Evolutionary conservation across 1,139 yeast genomes (phyloP), one percentile per base, ranked within the genome.

Genomic region (Candida sp.): DNA sequence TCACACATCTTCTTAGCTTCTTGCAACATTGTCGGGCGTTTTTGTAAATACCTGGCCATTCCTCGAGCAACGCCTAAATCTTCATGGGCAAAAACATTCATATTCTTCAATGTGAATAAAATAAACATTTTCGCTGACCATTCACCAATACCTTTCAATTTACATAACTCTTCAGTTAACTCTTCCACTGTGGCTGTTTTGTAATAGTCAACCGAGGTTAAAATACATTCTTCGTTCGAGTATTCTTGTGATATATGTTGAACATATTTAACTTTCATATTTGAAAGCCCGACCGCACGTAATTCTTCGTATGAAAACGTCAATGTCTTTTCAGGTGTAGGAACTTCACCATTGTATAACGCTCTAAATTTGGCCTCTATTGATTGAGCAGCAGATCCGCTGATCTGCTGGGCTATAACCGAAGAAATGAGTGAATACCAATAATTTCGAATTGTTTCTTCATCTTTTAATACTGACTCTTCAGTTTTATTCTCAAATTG

Each of bases 61-160:
- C 97, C 97, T 51, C 95, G 69, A 34, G 93, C 91, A 2, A 90
- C 78, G 1, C 97, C 97, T 43, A 90, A 67, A 63, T 91, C 97
- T 32, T 84, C 90, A 11, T 79, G 70, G 2, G 95, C 86, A 61
- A 88, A 87, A 0, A 87, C 79, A 57, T 90, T 84, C 58, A 78
- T 58, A 46, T 87, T 75, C 29, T 75, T 75, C 39, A 90, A 64
- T 0, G 87, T 85, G 57, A 89, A 88, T 21, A 84, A 60, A 15
- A 86, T 66, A 64, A 89, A 90, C 97, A 90, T 90, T 45, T 85
- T 87, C 0, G 95, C 95, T 7, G 91, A 82, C 98, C 98, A 90
- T 1, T 81, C 78, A 0, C 97, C 97, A 30, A 90, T 78, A 0
- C 97, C 97, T 56, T 88, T 87, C 44, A 89, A 67, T 34, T 56